Conservation (phyloP, 768 basidiomycete species). For the Lepiota brunneoincarnata region DNA sequence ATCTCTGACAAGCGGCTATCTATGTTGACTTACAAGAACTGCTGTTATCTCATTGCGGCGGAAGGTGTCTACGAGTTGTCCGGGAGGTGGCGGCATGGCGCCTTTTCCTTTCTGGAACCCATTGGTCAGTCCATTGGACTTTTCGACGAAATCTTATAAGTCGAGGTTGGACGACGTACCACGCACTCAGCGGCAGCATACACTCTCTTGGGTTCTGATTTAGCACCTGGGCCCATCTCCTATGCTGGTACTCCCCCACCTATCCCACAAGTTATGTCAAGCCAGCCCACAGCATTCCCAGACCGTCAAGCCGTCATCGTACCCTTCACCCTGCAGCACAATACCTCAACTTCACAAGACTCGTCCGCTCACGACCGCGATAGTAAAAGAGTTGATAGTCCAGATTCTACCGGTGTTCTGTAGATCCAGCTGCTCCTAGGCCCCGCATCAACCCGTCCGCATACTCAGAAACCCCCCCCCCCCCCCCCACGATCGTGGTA, state of each 20-base stretch:
- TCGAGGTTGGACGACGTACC: no score
- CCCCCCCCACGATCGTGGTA: neutral
- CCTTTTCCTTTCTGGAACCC: no score
- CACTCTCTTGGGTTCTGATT: slow-evolving; percentile 31
- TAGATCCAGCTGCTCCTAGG: slow-evolving; percentile 14
- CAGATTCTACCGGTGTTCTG: slow-evolving; percentile 3
- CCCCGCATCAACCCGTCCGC: slow-evolving; percentile 36
- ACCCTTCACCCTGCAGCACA: slow-evolving; percentile 30
- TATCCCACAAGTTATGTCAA: slow-evolving; percentile 4
- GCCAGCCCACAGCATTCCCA: slow-evolving; percentile 14
- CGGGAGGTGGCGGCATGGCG: no score
- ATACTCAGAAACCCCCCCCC: slow-evolving; percentile 27
- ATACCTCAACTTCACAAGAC: slow-evolving; percentile 5
- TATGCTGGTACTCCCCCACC: slow-evolving; percentile 16
- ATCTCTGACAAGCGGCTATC: no score
- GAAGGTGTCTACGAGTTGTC: no score
- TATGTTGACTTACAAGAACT: no score
- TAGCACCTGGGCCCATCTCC: slow-evolving; percentile 8
- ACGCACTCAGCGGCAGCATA: slow-evolving; percentile 24
- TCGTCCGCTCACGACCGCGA: slow-evolving; percentile 6
- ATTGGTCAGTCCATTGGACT: no score
- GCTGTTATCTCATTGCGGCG: no score
- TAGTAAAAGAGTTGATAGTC: slow-evolving; percentile 33
- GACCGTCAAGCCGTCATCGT: slow-evolving; percentile 28
- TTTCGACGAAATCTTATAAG: no score